Evolutionary conservation across 306 rosid species (phyloP), one percentile per base, ranked within the genome.

Genomic region (Sechiopsis laciniata): DNA sequence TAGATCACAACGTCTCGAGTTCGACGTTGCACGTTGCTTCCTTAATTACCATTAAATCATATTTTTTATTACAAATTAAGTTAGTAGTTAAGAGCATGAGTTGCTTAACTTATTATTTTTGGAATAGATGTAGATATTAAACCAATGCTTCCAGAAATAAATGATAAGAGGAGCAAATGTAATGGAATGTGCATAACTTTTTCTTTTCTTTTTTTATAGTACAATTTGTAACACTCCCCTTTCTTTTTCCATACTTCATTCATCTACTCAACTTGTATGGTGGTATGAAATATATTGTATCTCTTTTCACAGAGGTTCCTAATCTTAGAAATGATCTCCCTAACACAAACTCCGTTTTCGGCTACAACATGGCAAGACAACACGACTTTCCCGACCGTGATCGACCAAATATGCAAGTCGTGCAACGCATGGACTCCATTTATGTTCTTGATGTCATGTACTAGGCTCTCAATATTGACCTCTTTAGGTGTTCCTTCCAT

Each of bases 401-500:
- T 82, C 14, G 92, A 87, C 99, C 99, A 91, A 70, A 95, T 82
- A 46, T 95, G 97, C 24, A 95, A 76, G 81, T 95, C 97, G 62
- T 84, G 90, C 77, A 89, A 77, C 24, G 80, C 87, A 71, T 60
- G 81, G 57, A 95, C 97, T 56, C 97, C 99, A 71, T 84, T 80
- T 26, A 95, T 87, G 71, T 80, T 65, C 82, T 76, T 88, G 75
- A 95, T 74, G 75, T 79, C 91, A 24, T 74, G 76, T 80, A 83
- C 90, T 59, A 95, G 80, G 74, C 77, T 71, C 52, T 65, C 13
- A 56, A 89, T 62, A 84, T 89, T 73, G 59, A 94, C 79, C 71
- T 89, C 95, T 42, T 69, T 67, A 0, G 95, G 96, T 1, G 89
- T 83, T 80, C 85, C 71, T 79, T 94, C 91, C 92, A 87, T 89